Base-by-base conservation (phyloP, 371 early-diverging fungal species). In the Dentiscutata heterogama region DNA sequence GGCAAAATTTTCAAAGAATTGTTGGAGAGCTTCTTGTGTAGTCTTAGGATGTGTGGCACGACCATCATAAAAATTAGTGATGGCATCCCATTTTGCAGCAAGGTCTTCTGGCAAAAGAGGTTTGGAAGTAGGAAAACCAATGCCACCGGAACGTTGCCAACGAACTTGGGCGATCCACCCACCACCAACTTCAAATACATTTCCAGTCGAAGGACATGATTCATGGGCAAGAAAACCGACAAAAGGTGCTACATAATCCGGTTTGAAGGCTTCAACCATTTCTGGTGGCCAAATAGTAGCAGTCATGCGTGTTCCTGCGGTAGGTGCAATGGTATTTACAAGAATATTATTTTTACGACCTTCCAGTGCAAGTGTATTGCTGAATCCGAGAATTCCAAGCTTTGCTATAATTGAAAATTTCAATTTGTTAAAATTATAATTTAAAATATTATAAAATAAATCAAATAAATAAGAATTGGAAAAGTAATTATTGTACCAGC, bases 231-330 rank as follows among this genome's bases (percentile, higher is more conserved):
- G 93, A 85, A 91, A 97, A 51, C 92, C 97, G 58, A 98, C 99
- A 72, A 99, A 89, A n/a, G 99, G 99, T 7, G 97, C 95, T 61
- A 98, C 95, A 86, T 93, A 97, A 83, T 99, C 97, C 79, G 99
- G 98, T 89, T 97, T 98, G 54, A 99, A 92, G 31, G 94, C 91
- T 8, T 92, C 94, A 78, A 98, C 92, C 80, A 98, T 91, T 72
- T 97, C 99, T 53, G 96, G 95, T 46, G 98, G 99, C 92, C 98
- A 90, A 80, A 98, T 93, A 53, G 98, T 97, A 84, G 96, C 99
- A 25, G 98, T 98, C 98, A 99, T 98, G 78, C 96, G 90, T 39
- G 97, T 96, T 39, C 97, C 99, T 68, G 99, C 99, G 87, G 97
- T 92, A 81, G 99, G 99, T n/a, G 98, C 99, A 88, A 99, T 96